A percentile compares a stretch with the other conserved stretches of the same genome.
These are phyloP conservation scores for Solanum ossicruentum DNA, from an alignment of 257 asterid genomes.

Conservation along the genomic window DNA sequence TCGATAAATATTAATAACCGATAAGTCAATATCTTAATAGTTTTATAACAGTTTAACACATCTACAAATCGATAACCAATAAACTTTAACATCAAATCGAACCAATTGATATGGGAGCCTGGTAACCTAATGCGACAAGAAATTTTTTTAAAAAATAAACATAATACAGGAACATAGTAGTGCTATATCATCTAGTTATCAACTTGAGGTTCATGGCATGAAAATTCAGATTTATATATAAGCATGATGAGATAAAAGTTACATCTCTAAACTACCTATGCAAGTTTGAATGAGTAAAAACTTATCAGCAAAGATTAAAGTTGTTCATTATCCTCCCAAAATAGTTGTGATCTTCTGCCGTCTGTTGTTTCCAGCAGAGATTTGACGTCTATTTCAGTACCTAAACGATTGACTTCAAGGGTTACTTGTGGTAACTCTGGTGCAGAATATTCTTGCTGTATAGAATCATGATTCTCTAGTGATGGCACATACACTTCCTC, in stretches of 20 bases:
- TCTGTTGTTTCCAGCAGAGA: constrained; percentile 12
- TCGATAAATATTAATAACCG: too few species aligned
- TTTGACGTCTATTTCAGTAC: constrained; percentile 8
- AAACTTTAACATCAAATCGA: too few species aligned
- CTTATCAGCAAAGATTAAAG: neutral
- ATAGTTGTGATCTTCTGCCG: constrained; percentile 8
- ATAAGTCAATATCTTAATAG: too few species aligned
- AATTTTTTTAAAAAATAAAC: neutral
- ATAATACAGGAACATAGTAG: neutral
- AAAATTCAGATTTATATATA: neutral
- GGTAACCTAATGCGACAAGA: neutral
- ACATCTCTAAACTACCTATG: neutral
- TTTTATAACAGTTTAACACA: too few species aligned
- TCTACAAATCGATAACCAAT: too few species aligned
- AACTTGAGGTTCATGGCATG: neutral
- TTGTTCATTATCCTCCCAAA: constrained; percentile 15
- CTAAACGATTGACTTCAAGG: constrained; percentile 4
- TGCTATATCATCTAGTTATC: neutral
- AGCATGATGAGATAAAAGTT: neutral
- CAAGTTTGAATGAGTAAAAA: neutral
- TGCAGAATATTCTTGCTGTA: constrained; percentile 6
- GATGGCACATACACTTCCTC: constrained; percentile 1
- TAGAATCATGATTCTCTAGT: neutral
- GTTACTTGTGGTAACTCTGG: constrained; percentile 3
- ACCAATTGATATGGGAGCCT: too few species aligned